phyloP scores from a whole-genome alignment of 1,284 basidiomycete genomes.

The Malassezia yamatoensis region DNA sequence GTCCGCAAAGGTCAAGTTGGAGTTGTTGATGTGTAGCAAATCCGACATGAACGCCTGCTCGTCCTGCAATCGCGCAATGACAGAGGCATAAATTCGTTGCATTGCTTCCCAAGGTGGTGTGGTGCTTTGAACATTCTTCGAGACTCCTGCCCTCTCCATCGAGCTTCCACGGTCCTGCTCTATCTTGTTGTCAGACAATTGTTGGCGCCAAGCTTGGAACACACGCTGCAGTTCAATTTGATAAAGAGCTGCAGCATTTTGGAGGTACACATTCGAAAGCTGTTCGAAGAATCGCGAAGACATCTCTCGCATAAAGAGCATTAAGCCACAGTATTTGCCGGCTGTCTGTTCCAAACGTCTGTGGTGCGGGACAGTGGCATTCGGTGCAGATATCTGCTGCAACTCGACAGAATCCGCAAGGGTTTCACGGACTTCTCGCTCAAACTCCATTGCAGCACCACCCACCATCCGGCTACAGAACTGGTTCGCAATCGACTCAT shows the following conservation, averaged over 20 bases:
- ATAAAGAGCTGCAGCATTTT: slow-evolving; percentile 31
- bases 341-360: slow-evolving; percentile 62
- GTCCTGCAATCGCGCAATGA: slow-evolving; percentile 64
- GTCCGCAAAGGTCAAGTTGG: slow-evolving; percentile 77
- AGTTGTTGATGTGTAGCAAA: slow-evolving; percentile 76
- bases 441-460: slow-evolving; percentile 79
- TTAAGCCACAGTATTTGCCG: slow-evolving; percentile 74
- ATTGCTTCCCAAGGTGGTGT: slow-evolving; percentile 56
- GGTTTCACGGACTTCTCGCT: slow-evolving; percentile 39
- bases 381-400: slow-evolving; percentile 23
- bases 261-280: slow-evolving; percentile 34
- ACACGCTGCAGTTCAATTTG: slow-evolving; percentile 33
- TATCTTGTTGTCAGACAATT: slow-evolving; percentile 22
- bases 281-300: slow-evolving; percentile 31
- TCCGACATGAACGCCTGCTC: slow-evolving; percentile 84
- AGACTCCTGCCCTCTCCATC: slow-evolving; percentile 17
- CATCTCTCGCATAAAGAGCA: slow-evolving; percentile 92
- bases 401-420: slow-evolving; percentile 23
- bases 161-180: slow-evolving; percentile 3
- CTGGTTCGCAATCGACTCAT: slow-evolving; percentile 70
- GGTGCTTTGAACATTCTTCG: neutral
- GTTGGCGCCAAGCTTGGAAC: slow-evolving; percentile 22
- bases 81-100: slow-evolving; percentile 62
- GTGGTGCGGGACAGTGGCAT: slow-evolving; percentile 35
- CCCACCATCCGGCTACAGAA: slow-evolving; percentile 85